phyloP scores from a whole-genome alignment of 768 basidiomycete species.

The Hemileccinum rubropunctum region DNA sequence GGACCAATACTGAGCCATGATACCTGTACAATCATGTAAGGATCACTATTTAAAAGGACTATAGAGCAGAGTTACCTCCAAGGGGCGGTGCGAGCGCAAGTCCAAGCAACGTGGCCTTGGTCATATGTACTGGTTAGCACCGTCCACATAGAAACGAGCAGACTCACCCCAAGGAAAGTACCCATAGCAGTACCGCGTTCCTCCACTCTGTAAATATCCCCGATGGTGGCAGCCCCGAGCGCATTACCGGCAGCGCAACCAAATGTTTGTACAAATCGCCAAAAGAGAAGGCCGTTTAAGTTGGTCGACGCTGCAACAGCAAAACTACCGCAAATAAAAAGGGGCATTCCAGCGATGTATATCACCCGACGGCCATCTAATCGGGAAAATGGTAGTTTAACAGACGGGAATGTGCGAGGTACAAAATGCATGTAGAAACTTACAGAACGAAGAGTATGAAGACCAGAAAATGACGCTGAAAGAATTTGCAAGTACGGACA shows the following conservation, averaged over 20 bases:
- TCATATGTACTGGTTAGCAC: neutral
- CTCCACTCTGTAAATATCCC: no score
- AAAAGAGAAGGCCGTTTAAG: slow-evolving; percentile 34
- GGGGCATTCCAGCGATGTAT: slow-evolving; percentile 57
- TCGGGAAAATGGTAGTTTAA: no score
- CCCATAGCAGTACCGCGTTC: slow-evolving; percentile 62
- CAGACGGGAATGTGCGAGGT: no score
- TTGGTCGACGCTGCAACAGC: slow-evolving; percentile 52
- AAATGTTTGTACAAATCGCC: slow-evolving; percentile 60
- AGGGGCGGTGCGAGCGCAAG: no score
- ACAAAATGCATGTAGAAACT: slow-evolving; percentile 7
- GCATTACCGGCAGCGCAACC: slow-evolving; percentile 12
- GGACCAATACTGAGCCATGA: slow-evolving; percentile 56
- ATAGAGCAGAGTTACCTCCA: slow-evolving; percentile 49
- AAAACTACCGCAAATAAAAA: slow-evolving; percentile 56
- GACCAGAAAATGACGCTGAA: slow-evolving; percentile 53
- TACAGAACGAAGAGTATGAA: slow-evolving; percentile 50
- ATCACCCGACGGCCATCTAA: slow-evolving; percentile 59
- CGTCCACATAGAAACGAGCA: neutral
- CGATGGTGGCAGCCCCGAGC: slow-evolving; percentile 55
- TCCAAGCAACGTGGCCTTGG: slow-evolving; percentile 49
- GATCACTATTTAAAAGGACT: neutral
- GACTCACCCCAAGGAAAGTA: slow-evolving; percentile 49
- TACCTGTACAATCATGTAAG: slow-evolving; percentile 29
- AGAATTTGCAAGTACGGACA: slow-evolving; percentile 47